Conservation (phyloP, 306 rosid species). For the Fragaria ananassa region DNA sequence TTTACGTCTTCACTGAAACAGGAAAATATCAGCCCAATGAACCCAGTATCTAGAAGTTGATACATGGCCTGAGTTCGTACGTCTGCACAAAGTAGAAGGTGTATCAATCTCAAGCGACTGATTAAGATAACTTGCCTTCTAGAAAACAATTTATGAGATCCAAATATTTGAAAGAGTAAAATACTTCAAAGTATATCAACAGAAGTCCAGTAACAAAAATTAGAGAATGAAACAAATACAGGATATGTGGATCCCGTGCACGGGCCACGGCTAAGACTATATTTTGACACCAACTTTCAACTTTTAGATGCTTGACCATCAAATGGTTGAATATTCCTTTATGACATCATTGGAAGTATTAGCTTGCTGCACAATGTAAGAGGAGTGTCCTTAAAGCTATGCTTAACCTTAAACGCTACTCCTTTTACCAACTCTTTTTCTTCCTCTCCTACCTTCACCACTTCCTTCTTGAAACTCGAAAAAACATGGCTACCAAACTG, state of each 20-base stretch:
- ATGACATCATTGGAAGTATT: neutral
- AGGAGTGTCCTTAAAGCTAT: neutral
- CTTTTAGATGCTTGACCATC: neutral
- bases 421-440: neutral
- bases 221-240: neutral
- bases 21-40: slow-evolving; percentile 92
- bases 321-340: neutral
- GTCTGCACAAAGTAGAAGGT: slow-evolving; percentile 45
- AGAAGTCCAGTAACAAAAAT: neutral
- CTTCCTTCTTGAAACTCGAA: slow-evolving; percentile 1
- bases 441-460: neutral
- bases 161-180: neutral
- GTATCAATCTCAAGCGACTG: slow-evolving; percentile 8
- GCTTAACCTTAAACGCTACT: neutral
- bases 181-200: neutral
- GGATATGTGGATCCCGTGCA: neutral
- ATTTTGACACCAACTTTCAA: slow-evolving; percentile 1
- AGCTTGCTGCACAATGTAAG: neutral
- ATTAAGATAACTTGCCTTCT: slow-evolving; percentile 6
- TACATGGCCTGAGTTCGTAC: slow-evolving; percentile 94
- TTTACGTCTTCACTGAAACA: slow-evolving; percentile 85
- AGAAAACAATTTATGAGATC: slow-evolving; percentile 1
- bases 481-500: slow-evolving; percentile 4
- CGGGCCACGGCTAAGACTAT: neutral
- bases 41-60: slow-evolving; percentile 97